A percentile compares a stretch with the other conserved stretches of the same genome.
Evolutionary conservation across 306 rosid genomes (phyloP).

Genomic region (Hylodesmum podocarpum): DNA sequence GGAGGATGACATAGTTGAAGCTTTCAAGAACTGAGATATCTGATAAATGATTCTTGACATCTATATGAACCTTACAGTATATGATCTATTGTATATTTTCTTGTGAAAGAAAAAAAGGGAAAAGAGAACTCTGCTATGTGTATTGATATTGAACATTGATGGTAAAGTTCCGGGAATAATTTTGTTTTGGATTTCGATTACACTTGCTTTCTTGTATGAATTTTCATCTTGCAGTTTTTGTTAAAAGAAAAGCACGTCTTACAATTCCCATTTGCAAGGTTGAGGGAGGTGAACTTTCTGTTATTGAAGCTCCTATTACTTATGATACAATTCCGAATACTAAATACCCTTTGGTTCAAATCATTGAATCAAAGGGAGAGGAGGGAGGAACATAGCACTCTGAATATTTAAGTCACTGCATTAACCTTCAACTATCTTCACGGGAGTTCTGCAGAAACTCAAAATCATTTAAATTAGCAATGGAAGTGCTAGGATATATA

Average conservation of each 20-base stretch:
- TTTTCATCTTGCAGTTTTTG: background rate
- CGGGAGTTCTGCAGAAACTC: conserved; percentile 62
- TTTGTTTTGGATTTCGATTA: background rate
- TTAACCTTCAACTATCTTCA: conserved; percentile 87
- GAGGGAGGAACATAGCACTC: background rate
- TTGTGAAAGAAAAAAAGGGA: background rate
- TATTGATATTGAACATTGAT: conserved; percentile 4
- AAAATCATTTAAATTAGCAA: conserved; percentile 30
- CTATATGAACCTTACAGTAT: conserved; percentile 12
- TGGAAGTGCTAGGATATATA: background rate
- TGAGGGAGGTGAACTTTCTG: no score
- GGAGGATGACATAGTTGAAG: no score
- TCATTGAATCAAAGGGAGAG: no score
- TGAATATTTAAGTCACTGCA: conserved; percentile 10
- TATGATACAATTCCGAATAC: no score
- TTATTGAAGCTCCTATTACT: no score
- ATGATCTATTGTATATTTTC: background rate
- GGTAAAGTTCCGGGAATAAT: background rate
- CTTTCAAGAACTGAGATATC: no score
- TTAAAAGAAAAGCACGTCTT: background rate
- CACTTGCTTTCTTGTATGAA: background rate
- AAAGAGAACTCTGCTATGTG: background rate
- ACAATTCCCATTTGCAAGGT: no score
- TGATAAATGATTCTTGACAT: conserved; percentile 3
- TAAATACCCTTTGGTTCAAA: no score